A percentile compares a stretch with the other conserved stretches of the same genome.
Evolutionary conservation across 352 stramenopile genomes (phyloP).

Genomic region (Pythium folliculosum): DNA sequence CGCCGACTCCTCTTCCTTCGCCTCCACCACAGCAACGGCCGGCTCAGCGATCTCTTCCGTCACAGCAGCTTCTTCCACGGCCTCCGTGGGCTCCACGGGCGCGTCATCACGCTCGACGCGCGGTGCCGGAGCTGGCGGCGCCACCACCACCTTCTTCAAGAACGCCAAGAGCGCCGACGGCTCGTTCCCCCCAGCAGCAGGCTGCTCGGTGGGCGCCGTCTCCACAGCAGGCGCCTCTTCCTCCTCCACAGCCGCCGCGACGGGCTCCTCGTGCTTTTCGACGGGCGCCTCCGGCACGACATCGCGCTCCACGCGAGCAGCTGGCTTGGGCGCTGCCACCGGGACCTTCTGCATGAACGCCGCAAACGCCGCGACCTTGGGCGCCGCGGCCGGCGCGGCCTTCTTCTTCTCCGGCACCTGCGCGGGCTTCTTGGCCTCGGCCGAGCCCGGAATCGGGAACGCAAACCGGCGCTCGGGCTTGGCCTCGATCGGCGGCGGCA

Average conservation of each 20-base stretch:
- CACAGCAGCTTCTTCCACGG: constrained; percentile 26
- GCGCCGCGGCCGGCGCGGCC: not conserved
- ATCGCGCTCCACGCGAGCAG: constrained; percentile 3
- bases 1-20: not conserved
- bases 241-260: not conserved
- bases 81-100: not conserved
- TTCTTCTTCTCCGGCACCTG: constrained; percentile 3
- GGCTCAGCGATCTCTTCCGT: constrained; percentile 25
- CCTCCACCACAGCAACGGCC: constrained; percentile 20
- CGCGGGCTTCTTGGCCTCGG: constrained; percentile 13
- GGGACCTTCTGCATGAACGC: constrained; percentile 12
- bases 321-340: not conserved
- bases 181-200: not conserved
- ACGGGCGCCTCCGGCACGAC: not conserved
- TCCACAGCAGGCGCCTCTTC: not conserved
- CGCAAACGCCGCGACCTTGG: not conserved
- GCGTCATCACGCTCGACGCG: constrained; percentile 1
- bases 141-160: constrained; percentile 7
- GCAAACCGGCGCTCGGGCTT: constrained; percentile 14
- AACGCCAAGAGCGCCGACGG: constrained; percentile 1
- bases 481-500: constrained; percentile 10
- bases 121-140: not conserved
- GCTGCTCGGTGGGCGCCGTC: not conserved
- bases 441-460: constrained; percentile 17
- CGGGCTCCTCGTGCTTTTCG: not conserved